Evolutionary conservation across 768 basidiomycete species (phyloP), one percentile per base, ranked within the genome.

Genomic region (Kwoniella sp.): DNA sequence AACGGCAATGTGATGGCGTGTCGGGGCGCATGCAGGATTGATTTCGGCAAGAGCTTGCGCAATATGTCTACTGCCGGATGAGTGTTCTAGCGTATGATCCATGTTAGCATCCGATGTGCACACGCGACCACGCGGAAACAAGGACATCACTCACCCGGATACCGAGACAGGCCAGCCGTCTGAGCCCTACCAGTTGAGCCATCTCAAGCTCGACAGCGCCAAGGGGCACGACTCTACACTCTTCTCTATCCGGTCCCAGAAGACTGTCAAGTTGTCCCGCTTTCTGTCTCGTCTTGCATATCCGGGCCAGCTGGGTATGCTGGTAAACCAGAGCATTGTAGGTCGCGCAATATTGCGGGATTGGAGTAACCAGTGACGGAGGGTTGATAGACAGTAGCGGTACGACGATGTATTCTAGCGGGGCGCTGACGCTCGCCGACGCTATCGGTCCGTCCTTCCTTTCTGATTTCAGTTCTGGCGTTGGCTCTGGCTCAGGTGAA

Each of bases 311-410:
- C 32, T 71, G 62, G 1, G 34, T 39, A 41, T 59, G 63, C 32
- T 73, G 68, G 34, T 67, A 62, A 7, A 70, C 60, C 12, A 71
- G 44, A n/a, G 68, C 54, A 44, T 73, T 73, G 53, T 63, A 70
- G 1, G 66, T 71, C 5, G 67, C 63, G 40, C 63, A 66, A 37
- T 73, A 73, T 15, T 50, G 54, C 17, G 67, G 70, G n/a, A 73
- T 55, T 22, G 68, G 66, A 9, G 59, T 50, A 17, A 71, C 67
- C 9, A 73, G 58, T 1, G 62, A 48, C 23, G 43, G 60, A 8
- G 72, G 72, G 22, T 62, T 62, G 38, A 73, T 65, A 9, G 64
- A 63, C 4, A 53, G 39, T n/a, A 70, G 55, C 5, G 70, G 70
- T 27, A 70, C 55, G 42, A 71, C 34, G 33, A 73, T 62, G 51